A percentile compares a stretch with the other conserved stretches of the same genome.
These are phyloP conservation scores for Tetragonia tetragonoides DNA, from an alignment of 148 eudicot species.

Conservation along the genomic window DNA sequence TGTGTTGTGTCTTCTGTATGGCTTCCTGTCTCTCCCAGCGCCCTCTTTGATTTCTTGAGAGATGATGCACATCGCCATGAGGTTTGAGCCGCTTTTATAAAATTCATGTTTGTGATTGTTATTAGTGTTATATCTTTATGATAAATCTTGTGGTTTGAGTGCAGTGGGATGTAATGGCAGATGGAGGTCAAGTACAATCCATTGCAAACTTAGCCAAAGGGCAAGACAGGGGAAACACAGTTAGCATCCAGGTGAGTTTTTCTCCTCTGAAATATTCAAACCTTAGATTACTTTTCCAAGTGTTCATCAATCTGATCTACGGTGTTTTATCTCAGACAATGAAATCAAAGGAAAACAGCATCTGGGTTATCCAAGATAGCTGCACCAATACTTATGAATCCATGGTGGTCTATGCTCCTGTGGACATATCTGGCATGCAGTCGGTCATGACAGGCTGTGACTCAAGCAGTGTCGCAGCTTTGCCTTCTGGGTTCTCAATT, in stretches of 20 bases:
- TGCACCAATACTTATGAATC: constrained; percentile 74
- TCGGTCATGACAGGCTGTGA: constrained; percentile 91
- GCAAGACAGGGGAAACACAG: constrained; percentile 81
- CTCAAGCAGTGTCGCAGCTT: constrained; percentile 60
- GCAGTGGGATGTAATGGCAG: constrained; percentile 83
- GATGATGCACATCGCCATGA: constrained; percentile 74
- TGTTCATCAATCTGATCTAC: not conserved
- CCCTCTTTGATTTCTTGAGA: constrained; percentile 74
- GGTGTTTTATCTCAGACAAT: constrained; percentile 48
- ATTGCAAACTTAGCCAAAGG: constrained; percentile 82
- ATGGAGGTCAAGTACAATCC: constrained; percentile 56
- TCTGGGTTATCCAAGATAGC: constrained; percentile 86
- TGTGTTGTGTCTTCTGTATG: constrained; percentile 81
- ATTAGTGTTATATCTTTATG: not conserved
- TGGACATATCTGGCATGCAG: constrained; percentile 66
- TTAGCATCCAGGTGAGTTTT: constrained; percentile 61
- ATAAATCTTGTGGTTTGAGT: constrained; percentile 12
- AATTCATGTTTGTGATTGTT: not conserved
- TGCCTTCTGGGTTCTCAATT: constrained; percentile 89
- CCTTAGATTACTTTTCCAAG: not conserved
- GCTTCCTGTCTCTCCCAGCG: constrained; percentile 71
- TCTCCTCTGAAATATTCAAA: not conserved
- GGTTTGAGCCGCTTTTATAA: constrained; percentile 33
- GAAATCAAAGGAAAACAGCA: constrained; percentile 51
- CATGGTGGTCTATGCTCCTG: constrained; percentile 68